These are phyloP conservation scores for Paraconiothyrium sp. DNA, from an alignment of 2,329 filamentous ascomycete species.

Conservation along the genomic window DNA sequence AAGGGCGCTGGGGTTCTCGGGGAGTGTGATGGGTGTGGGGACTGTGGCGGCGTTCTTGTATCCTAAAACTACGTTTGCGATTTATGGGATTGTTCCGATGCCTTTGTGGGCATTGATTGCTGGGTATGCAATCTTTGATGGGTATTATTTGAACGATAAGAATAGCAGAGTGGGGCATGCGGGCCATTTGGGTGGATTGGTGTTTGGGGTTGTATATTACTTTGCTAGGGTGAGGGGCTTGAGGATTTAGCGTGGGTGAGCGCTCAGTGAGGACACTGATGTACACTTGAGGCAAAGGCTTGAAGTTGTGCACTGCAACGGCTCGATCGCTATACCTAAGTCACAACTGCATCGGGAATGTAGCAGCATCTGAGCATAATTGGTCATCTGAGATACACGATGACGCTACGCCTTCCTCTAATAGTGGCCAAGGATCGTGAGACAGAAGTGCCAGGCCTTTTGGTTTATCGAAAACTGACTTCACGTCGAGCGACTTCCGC, in stretches of 20 bases:
- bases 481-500: too few relatives aligned
- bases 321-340: too few relatives aligned
- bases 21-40: constrained; percentile 50
- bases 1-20: constrained; percentile 50
- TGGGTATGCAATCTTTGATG: constrained; percentile 51
- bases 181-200: constrained; percentile 57
- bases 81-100: constrained; percentile 52
- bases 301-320: too few relatives aligned
- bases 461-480: too few relatives aligned
- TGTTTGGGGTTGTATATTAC: constrained; percentile 51
- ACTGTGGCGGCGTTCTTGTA: constrained; percentile 51
- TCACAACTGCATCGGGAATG: too few relatives aligned
- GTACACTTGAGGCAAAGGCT: too few relatives aligned
- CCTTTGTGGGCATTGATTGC: constrained; percentile 52
- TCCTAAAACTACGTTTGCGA: constrained; percentile 42
- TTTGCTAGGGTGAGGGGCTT: constrained; percentile 30
- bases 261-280: neutral
- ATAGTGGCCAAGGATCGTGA: too few relatives aligned
- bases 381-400: too few relatives aligned
- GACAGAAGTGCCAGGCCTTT: too few relatives aligned
- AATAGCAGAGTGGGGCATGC: constrained; percentile 49
- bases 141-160: constrained; percentile 47
- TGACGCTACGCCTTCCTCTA: too few relatives aligned
- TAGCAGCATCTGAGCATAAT: too few relatives aligned
- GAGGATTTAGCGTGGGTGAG: constrained; percentile 14